Evolutionary conservation across 108 stramenopile species (phyloP).

Genomic region (Bacterosira constricta): DNA sequence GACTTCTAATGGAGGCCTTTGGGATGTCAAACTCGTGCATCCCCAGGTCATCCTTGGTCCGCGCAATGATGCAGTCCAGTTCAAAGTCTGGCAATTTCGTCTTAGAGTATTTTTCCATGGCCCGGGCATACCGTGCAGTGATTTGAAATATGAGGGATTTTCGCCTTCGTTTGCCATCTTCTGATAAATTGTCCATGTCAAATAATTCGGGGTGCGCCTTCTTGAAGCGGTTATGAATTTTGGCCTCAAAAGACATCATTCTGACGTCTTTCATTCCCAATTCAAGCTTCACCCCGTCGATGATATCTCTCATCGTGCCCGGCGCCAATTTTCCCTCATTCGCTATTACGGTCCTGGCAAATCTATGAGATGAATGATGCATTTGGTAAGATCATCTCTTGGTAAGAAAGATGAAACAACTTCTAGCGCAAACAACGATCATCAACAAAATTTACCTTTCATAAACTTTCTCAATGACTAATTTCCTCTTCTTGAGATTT

Average conservation of each 20-base stretch:
- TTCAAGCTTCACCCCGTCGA: conserved; percentile 5
- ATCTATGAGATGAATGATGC: no score
- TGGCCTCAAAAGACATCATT: not conserved
- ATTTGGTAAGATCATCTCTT: no score
- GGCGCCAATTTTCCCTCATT: conserved; percentile 4
- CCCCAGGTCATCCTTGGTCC: conserved; percentile 20
- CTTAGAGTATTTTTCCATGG: conserved; percentile 6
- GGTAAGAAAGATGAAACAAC: no score
- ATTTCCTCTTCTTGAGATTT: not conserved
- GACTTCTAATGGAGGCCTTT: conserved; percentile 7
- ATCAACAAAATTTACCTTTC: not conserved
- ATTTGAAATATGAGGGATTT: conserved; percentile 9
- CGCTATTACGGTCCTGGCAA: no score
- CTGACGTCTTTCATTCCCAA: conserved; percentile 10
- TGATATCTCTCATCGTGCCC: conserved; percentile 1
- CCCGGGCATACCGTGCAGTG: conserved; percentile 12
- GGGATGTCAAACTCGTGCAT: conserved; percentile 29
- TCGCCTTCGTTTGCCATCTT: conserved; percentile 16
- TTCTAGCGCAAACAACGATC: no score
- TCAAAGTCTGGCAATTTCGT: conserved; percentile 5
- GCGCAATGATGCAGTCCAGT: not conserved
- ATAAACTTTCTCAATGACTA: not conserved
- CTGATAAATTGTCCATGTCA: conserved; percentile 9
- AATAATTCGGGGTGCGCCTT: conserved; percentile 4
- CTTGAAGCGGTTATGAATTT: conserved; percentile 2